These are phyloP conservation scores for Hygrocybe punicea DNA, from an alignment of 768 basidiomycete genomes.

Conservation along the genomic window DNA sequence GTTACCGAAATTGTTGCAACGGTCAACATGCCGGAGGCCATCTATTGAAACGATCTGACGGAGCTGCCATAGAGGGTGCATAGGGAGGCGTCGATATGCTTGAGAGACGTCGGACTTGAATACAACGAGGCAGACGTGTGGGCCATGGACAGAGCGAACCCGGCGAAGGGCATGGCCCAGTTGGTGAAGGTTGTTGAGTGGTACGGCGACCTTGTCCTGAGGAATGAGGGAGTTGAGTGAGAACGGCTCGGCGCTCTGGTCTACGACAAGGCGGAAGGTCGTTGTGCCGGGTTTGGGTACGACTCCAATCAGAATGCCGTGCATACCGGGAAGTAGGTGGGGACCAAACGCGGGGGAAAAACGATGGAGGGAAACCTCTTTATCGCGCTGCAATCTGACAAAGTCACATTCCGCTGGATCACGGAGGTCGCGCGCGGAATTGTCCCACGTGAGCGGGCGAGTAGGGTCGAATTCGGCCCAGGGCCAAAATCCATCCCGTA, in stretches of 20 bases:
- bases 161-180: conserved; percentile 25
- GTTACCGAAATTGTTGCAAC: conserved; percentile 11
- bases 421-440: too few species aligned
- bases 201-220: conserved; percentile 25
- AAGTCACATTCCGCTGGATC: too few species aligned
- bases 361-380: too few species aligned
- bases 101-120: conserved; percentile 40
- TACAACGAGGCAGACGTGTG: conserved; percentile 12
- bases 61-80: conserved; percentile 32
- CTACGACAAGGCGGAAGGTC: conserved; percentile 38
- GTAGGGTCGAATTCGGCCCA: conserved; percentile 27
- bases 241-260: conserved; percentile 37
- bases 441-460: too few species aligned
- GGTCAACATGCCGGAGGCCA: conserved; percentile 9
- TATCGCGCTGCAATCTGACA: too few species aligned
- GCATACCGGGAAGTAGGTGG: too few species aligned
- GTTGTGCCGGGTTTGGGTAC: too few species aligned
- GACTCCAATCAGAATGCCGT: too few species aligned
- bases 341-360: too few species aligned
- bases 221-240: conserved; percentile 8
- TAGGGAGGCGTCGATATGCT: conserved; percentile 33
- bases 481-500: conserved; percentile 48
- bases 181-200: conserved; percentile 34
- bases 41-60: conserved; percentile 23
- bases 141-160: background rate